These are phyloP conservation scores for Thermothielavioides terrestris DNA, from an alignment of 495 filamentous ascomycete genomes.

Conservation along the genomic window DNA sequence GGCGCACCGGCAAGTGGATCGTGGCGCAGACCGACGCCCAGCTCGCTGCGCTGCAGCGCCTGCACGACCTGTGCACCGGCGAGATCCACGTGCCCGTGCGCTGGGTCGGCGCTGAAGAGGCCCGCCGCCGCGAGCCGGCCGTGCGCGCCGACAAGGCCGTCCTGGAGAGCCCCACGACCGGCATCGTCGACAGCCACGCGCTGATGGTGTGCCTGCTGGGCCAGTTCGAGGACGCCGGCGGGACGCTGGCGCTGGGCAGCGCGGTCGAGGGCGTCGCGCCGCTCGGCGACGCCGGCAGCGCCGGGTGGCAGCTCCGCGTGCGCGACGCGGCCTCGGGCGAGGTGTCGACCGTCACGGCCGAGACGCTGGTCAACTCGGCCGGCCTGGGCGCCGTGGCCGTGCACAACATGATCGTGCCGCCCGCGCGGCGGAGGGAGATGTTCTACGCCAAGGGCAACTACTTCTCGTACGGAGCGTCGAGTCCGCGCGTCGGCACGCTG, in stretches of 20 bases:
- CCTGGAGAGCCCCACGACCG: constrained; percentile 74
- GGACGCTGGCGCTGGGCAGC: constrained; percentile 59
- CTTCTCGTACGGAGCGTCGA: constrained; percentile 67
- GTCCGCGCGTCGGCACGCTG: constrained; percentile 61
- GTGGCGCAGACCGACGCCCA: constrained; percentile 73
- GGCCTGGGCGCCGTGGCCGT: constrained; percentile 69
- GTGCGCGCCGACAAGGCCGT: constrained; percentile 66
- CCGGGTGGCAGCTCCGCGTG: constrained; percentile 37
- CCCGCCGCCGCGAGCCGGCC: constrained; percentile 56
- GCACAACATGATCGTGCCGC: constrained; percentile 73
- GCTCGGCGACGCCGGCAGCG: constrained; percentile 48
- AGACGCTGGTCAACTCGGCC: constrained; percentile 76
- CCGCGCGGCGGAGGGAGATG: constrained; percentile 45
- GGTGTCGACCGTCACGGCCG: constrained; percentile 54
- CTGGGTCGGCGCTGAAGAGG: constrained; percentile 56
- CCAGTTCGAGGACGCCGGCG: constrained; percentile 64
- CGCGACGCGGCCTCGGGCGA: constrained; percentile 38
- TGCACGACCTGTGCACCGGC: constrained; percentile 57
- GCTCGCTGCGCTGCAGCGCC: constrained; percentile 51
- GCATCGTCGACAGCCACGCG: constrained; percentile 81
- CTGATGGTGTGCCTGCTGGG: constrained; percentile 75
- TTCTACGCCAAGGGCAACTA: constrained; percentile 94
- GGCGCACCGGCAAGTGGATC: constrained; percentile 85
- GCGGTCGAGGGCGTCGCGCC: constrained; percentile 52
- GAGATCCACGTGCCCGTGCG: constrained; percentile 62